Percentiles rank a stretch among this genome's conserved stretches.
phyloP scores from a whole-genome alignment of 2,329 filamentous ascomycete genomes.

The Aureobasidium sp. region DNA sequence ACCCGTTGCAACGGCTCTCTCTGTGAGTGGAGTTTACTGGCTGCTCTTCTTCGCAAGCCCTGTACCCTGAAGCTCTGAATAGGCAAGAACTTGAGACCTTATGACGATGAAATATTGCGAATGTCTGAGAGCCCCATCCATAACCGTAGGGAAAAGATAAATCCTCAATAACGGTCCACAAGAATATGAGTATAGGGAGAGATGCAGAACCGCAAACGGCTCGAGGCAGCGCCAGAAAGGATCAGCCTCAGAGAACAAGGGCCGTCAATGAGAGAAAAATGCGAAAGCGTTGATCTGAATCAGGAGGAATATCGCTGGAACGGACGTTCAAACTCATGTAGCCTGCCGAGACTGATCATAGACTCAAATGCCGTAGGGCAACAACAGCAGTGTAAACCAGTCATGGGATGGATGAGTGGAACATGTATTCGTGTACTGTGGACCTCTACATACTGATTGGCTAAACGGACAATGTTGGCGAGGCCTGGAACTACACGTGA shows the following conservation, averaged over 20 bases:
- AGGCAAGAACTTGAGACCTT: slow-evolving; percentile 2
- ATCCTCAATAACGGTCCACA: neutral
- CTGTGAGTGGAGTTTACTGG: neutral
- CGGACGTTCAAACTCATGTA: neutral
- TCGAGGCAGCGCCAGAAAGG: neutral
- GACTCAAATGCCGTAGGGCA: neutral
- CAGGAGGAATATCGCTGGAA: neutral
- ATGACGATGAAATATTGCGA: slow-evolving; percentile 8
- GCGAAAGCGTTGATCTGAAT: neutral
- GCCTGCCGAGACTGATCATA: neutral
- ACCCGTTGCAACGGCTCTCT: neutral
- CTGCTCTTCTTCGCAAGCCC: neutral
- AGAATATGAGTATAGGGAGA: neutral
- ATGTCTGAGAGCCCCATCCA: slow-evolving; percentile 6
- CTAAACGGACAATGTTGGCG: neutral
- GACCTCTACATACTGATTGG: neutral
- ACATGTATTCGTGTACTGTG: neutral
- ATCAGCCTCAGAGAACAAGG: neutral
- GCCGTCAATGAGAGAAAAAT: neutral
- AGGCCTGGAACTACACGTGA: neutral
- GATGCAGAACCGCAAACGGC: neutral
- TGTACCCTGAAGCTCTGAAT: neutral
- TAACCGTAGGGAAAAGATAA: neutral
- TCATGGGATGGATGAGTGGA: neutral
- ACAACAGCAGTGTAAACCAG: neutral